These are phyloP conservation scores for Phytophthora lateralis DNA, from an alignment of 352 stramenopile species.

Conservation along the genomic window DNA sequence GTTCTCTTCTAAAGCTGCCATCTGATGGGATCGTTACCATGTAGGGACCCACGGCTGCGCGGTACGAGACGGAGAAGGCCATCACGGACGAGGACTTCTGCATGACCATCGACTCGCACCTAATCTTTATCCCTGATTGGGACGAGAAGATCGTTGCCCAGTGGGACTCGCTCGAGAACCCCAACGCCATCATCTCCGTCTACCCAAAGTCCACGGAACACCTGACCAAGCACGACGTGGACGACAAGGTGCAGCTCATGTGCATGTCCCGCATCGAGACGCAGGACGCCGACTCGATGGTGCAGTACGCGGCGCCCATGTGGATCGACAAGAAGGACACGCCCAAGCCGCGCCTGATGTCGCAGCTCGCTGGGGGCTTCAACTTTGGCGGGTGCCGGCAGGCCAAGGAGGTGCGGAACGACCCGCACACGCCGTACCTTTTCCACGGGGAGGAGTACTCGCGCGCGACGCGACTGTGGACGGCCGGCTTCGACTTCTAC, in stretches of 20 bases:
- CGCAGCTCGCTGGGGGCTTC: slow-evolving; percentile 79
- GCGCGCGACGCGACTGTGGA: slow-evolving; percentile 78
- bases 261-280: slow-evolving; percentile 80
- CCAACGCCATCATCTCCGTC: slow-evolving; percentile 81
- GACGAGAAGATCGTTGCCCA: slow-evolving; percentile 75
- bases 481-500: slow-evolving; percentile 83
- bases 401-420: slow-evolving; percentile 75
- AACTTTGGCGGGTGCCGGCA: slow-evolving; percentile 82
- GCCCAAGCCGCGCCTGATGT: slow-evolving; percentile 77
- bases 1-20: background rate
- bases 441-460: slow-evolving; percentile 88
- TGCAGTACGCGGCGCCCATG: slow-evolving; percentile 74
- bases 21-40: slow-evolving; percentile 14
- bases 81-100: slow-evolving; percentile 84
- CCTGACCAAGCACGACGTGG: slow-evolving; percentile 51
- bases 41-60: slow-evolving; percentile 69
- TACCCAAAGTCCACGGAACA: slow-evolving; percentile 82
- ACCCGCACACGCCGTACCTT: slow-evolving; percentile 79
- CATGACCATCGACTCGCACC: slow-evolving; percentile 81
- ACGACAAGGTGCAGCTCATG: slow-evolving; percentile 79
- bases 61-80: slow-evolving; percentile 78
- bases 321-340: slow-evolving; percentile 74
- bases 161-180: slow-evolving; percentile 73
- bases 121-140: slow-evolving; percentile 80
- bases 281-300: slow-evolving; percentile 69